Evolutionary conservation across 2,329 filamentous ascomycete species (phyloP), one percentile per base, ranked within the genome.

Genomic region (Sporothrix curviconia): DNA sequence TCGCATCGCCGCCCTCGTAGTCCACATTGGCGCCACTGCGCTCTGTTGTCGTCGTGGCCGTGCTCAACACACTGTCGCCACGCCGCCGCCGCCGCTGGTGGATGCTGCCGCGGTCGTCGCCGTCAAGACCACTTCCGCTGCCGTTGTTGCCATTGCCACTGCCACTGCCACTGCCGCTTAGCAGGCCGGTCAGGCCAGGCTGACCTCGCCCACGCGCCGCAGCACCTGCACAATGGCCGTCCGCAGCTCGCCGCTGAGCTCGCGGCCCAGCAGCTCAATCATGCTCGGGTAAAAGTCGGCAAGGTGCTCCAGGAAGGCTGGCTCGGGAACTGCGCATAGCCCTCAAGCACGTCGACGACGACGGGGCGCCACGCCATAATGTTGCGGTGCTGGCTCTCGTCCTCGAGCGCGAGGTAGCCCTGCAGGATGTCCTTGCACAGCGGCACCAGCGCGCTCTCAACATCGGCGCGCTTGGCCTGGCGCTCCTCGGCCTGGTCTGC

Each of bases 311-410:
- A 82, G 82, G 66, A 99, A 99, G 43, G 89, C 89, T 24, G 85
- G 80, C 17, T 83, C 79, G 0, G 90, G 74, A 97, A 96, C 7
- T 84, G 86, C 0, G 86, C 85, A 70, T 92, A 97, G 1, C 94
- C 94, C 67, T 99, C 92, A 9, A 99, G 78, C 8, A 99, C 94
- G 68, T 96, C 94, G 17, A 99, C 91, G 1, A 99, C 94, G 0
- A 99, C 94, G 0, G 94, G 94, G 17, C 94, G 81, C 94, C 94
- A 99, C 0, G 95, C 95, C 25, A 95, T 83, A 56, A 99, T 96
- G 71, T 99, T 99, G 57, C 94, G 82, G 69, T 97, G 92, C 72
- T 99, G 94, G 28, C 90, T 95, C 68, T 99, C 95, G 70, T 96
- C 92, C 68, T 97, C 94, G 3, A 99, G 84, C 4, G 80, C 78